Evolutionary conservation across 345 rosid species (phyloP).

Genomic region (Eucalyptus sideroxylon): DNA sequence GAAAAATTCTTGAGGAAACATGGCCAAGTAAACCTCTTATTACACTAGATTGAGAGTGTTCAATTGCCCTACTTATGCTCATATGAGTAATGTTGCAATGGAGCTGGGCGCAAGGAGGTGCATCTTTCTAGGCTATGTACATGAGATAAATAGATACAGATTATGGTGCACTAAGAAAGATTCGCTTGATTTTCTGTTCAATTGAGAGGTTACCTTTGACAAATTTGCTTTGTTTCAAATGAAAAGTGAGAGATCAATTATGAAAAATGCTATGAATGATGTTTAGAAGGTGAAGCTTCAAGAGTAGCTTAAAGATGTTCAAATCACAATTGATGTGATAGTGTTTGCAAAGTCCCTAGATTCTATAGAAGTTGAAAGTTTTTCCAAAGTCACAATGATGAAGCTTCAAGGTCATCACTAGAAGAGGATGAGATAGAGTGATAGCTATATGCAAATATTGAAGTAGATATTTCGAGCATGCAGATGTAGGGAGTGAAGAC

Average conservation of each 20-base stretch:
- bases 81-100: too few relatives aligned
- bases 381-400: not conserved
- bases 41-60: too few relatives aligned
- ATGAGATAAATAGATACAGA: not conserved
- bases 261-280: too few relatives aligned
- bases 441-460: not conserved
- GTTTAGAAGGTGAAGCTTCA: too few relatives aligned
- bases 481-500: too few relatives aligned
- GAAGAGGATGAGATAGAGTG: not conserved
- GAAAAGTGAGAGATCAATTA: not conserved
- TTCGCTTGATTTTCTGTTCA: accelerated
- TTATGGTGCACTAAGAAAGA: not conserved
- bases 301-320: too few relatives aligned
- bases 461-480: not conserved
- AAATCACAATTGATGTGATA: too few relatives aligned
- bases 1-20: too few relatives aligned
- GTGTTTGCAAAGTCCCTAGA: accelerated
- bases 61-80: too few relatives aligned
- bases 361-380: too few relatives aligned
- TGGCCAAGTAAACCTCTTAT: too few relatives aligned
- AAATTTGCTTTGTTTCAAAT: not conserved
- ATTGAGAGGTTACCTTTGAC: not conserved
- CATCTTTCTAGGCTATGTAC: not conserved
- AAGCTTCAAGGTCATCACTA: not conserved
- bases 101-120: too few relatives aligned